A percentile compares a stretch with the other conserved stretches of the same genome.
Evolutionary conservation across 75 land plant genomes (phyloP).

Genomic region (Pinus albicaulis): DNA sequence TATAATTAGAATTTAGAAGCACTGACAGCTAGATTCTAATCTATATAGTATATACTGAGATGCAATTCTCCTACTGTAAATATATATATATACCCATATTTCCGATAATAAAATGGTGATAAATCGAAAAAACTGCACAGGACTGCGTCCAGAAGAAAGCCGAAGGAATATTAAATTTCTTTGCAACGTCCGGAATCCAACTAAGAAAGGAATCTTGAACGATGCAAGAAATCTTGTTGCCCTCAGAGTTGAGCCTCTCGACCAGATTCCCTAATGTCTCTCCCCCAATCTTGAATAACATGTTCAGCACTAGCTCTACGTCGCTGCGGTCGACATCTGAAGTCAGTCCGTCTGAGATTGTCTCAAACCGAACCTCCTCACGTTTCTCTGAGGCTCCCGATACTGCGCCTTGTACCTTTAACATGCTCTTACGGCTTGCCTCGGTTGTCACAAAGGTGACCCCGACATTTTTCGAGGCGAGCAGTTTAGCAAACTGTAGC

Average conservation of each 20-base stretch:
- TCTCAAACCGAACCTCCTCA: background rate
- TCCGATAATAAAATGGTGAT: background rate
- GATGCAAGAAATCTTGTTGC: constrained; percentile 42
- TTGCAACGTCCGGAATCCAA: constrained; percentile 55
- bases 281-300: too few species aligned
- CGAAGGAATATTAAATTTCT: constrained; percentile 23
- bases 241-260: constrained; percentile 10
- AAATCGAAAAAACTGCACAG: constrained; percentile 12
- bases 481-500: constrained; percentile 30
- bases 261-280: constrained; percentile 22
- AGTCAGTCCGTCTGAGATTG: background rate
- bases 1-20: too few species aligned
- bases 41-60: too few species aligned
- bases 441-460: constrained; percentile 32
- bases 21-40: background rate
- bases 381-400: too few species aligned
- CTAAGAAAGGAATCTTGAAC: constrained; percentile 48
- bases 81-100: too few species aligned
- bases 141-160: constrained; percentile 75
- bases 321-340: background rate
- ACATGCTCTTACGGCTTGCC: constrained; percentile 13
- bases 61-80: too few species aligned
- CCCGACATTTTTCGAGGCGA: constrained; percentile 19
- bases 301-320: background rate
- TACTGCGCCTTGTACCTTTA: background rate